These are phyloP conservation scores for Pichia cephalocereana DNA, from an alignment of 805 yeast species.

Conservation along the genomic window DNA sequence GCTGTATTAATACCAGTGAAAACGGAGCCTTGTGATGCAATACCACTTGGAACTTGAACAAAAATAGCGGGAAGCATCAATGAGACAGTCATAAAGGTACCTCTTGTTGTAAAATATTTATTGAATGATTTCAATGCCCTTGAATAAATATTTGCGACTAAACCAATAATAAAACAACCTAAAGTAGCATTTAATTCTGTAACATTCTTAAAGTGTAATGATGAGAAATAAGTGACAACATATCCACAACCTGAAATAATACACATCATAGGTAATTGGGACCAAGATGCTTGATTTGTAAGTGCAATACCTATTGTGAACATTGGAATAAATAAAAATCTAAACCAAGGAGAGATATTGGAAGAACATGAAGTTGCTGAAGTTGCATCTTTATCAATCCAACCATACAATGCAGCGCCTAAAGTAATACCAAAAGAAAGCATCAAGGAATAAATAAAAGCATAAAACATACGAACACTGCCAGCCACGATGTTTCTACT, in stretches of 20 bases:
- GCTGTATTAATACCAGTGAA: constrained; percentile 75
- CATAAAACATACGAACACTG: constrained; percentile 92
- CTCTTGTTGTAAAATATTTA: constrained; percentile 15
- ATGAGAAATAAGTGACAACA: constrained; percentile 71
- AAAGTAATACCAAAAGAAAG: constrained; percentile 89
- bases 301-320: constrained; percentile 53
- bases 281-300: constrained; percentile 75
- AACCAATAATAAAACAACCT: constrained; percentile 86
- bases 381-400: constrained; percentile 79
- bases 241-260: constrained; percentile 72
- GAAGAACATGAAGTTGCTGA: constrained; percentile 49
- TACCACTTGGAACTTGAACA: constrained; percentile 91
- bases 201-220: constrained; percentile 48
- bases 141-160: constrained; percentile 81
- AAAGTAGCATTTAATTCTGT: constrained; percentile 84
- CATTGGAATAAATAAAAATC: constrained; percentile 71
- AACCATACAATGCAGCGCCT: constrained; percentile 90
- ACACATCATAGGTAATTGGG: constrained; percentile 82
- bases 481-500: constrained; percentile 89
- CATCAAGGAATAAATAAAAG: constrained; percentile 84
- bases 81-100: constrained; percentile 64
- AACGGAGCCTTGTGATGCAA: constrained; percentile 82
- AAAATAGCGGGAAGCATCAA: constrained; percentile 95
- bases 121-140: constrained; percentile 65
- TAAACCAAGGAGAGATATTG: constrained; percentile 46